Percentiles rank a stretch among this genome's conserved stretches.
Conservation (phyloP, 2,329 filamentous ascomycete genomes). For the Aspergillus aculeatinus region DNA sequence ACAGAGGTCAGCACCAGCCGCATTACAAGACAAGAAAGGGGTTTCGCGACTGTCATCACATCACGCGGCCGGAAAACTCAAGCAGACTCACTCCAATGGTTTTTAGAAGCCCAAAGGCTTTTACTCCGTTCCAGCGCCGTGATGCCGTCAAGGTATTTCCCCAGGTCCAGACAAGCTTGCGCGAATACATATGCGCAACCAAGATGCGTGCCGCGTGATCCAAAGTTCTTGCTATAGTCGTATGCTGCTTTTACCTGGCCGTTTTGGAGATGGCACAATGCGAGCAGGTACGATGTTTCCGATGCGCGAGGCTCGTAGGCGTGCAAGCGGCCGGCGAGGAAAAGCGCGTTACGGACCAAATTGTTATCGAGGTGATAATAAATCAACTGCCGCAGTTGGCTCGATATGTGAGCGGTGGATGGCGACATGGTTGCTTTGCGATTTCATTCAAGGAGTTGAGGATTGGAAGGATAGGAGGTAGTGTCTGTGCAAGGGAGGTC, state of each 20-base stretch:
- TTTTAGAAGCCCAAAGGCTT: constrained; percentile 71
- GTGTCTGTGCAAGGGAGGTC: not conserved
- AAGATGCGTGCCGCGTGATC: constrained; percentile 70
- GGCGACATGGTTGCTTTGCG: constrained; percentile 52
- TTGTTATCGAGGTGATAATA: constrained; percentile 85
- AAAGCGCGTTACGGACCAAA: constrained; percentile 83
- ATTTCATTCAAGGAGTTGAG: not conserved
- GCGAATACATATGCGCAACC: constrained; percentile 92
- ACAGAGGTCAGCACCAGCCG: constrained; percentile 5
- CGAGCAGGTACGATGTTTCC: constrained; percentile 79
- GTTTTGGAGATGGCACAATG: constrained; percentile 79
- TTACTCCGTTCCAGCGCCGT: constrained; percentile 79
- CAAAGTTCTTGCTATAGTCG: constrained; percentile 72
- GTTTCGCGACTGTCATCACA: not conserved
- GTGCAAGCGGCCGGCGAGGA: constrained; percentile 82
- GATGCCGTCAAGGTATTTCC: constrained; percentile 77
- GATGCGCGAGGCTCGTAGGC: constrained; percentile 78
- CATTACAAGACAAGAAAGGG: not conserved
- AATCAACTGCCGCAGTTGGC: constrained; percentile 64
- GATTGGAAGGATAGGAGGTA: constrained; percentile 6
- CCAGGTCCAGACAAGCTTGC: constrained; percentile 78
- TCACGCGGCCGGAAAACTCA: not conserved
- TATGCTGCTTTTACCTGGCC: constrained; percentile 83
- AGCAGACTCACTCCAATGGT: constrained; percentile 67
- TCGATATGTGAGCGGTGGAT: constrained; percentile 53